Conservation (phyloP, 1,139 yeast species). For the Hyphopichia fennica region DNA sequence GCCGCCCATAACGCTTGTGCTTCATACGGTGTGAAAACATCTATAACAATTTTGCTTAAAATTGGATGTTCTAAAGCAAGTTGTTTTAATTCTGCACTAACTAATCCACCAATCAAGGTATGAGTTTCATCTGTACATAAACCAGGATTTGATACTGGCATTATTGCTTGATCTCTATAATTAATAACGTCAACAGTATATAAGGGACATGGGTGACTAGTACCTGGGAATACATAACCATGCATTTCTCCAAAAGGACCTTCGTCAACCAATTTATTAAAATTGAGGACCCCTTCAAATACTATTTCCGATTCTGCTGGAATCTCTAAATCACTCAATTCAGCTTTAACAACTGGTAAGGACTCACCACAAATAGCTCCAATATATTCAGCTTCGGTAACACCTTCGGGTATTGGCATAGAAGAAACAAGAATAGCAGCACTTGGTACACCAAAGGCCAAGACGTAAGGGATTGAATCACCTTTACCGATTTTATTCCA, state of each 20-base stretch:
- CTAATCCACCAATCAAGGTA: slow-evolving; percentile 17
- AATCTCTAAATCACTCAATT: slow-evolving; percentile 13
- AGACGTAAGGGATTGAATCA: slow-evolving; percentile 13
- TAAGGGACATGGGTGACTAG: slow-evolving; percentile 15
- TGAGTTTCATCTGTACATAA: slow-evolving; percentile 18
- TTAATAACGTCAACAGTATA: slow-evolving; percentile 15
- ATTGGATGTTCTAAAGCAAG: slow-evolving; percentile 6
- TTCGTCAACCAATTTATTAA: slow-evolving; percentile 11
- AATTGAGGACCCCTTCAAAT: slow-evolving; percentile 15
- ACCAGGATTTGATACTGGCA: slow-evolving; percentile 19
- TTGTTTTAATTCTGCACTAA: slow-evolving; percentile 11
- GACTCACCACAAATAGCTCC: slow-evolving; percentile 18
- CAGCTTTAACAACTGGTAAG: slow-evolving; percentile 14
- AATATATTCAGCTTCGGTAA: slow-evolving; percentile 15
- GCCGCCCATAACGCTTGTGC: slow-evolving; percentile 17
- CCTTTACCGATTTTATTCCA: slow-evolving; percentile 16
- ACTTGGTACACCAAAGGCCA: slow-evolving; percentile 21
- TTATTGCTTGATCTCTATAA: slow-evolving; percentile 15
- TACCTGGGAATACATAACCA: slow-evolving; percentile 16
- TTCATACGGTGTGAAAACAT: slow-evolving; percentile 17
- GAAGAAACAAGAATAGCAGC: slow-evolving; percentile 18
- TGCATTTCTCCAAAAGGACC: slow-evolving; percentile 23
- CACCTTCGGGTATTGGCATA: slow-evolving; percentile 20
- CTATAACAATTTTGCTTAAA: slow-evolving; percentile 9
- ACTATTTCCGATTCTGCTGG: slow-evolving; percentile 19